Evolutionary conservation across 2,329 filamentous ascomycete species (phyloP), one percentile per base, ranked within the genome.

Genomic region (Lachnellula arida): DNA sequence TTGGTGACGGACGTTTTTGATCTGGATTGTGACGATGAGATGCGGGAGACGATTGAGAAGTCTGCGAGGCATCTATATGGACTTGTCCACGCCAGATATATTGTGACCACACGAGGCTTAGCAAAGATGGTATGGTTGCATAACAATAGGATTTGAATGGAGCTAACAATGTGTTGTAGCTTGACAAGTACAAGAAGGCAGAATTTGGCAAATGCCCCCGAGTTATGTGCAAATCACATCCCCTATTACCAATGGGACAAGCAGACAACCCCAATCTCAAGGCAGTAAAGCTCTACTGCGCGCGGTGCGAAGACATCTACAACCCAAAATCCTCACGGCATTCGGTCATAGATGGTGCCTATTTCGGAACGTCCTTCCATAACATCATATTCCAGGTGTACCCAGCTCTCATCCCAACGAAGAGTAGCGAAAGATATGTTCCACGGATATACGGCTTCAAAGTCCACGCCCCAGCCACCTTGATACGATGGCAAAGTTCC

Each of bases 311-410:
- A 79, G 94, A 99, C 72, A 88, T 96, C 57, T 99, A 99, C 81
- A 97, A 97, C 75, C 94, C 94, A 46, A 99, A 99, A 74, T 97
- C 94, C 3, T 93, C 91, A 19, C 90, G 94, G 28, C 94, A 99
- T 74, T 91, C 92, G 50, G 83, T 88, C 57, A 97, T 99, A 68
- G 94, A 99, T 71, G 94, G 94, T 61, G 94, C 94, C 62, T 99
- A 97, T 80, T 99, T 99, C 66, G 94, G 94, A 65, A 92, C 93
- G 48, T 96, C 90, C 2, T 99, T 99, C 79, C 93, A 97, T 80
- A 97, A 97, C 76, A 97, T 99, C 74, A 85, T 99, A 60, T 97
- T 99, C 78, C 94, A 99, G 73, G 94, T 99, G 54, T 97, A 97
- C 72, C 93, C 94, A 5, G 85, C 89, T 23, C 81, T 99, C 65